Base-by-base conservation (phyloP, 768 basidiomycete genomes). In the Pulveroboletus frians region DNA sequence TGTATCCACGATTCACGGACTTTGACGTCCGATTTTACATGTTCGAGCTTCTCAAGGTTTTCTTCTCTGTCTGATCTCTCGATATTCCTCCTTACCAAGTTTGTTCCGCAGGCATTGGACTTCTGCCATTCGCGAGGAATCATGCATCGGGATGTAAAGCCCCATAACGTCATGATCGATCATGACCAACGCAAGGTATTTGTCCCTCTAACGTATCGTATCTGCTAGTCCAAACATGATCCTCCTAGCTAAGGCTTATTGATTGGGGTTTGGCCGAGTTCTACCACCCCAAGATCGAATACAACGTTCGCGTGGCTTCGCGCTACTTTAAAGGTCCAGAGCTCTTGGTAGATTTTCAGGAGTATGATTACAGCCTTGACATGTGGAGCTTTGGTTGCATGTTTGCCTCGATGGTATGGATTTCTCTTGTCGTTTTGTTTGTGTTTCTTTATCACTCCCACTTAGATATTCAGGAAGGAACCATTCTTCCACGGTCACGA, bases 381-480 rank as follows among this genome's bases (percentile, higher is more conserved):
- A 92, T 98, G 91, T 98, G 95, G 95, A 93, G 91, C 72, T 85
- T 89, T 63, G 95, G 95, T 15, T 97, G 95, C 67, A 98, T 95
- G 92, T 96, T 95, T 69, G 95, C 95, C 9, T 92, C 90, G 15
- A 97, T 98, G 95, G 94, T 95, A 64, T 58, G 78, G 30, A 36
- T 17, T 39, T 36, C 8, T 10, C 36, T 5, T n/a, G 10, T 44
- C 29, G 6, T n/a, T 46, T 48, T 21, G 10, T 36, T 26, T 39
- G 10, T 35, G 21, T 43, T 42, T 46, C 13, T 35, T 42, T 41
- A 48, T 26, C 50, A 21, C 21, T 37, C 35, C 38, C 36, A 27
- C 46, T 18, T 56, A 97, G 94, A 97, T 98, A 62, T 97, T 98
- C 81, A 84, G 95, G 59, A 97, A 97, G 69, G 95, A 97, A 67